phyloP scores from a whole-genome alignment of 345 rosid genomes.

The Alliaria petiolata region DNA sequence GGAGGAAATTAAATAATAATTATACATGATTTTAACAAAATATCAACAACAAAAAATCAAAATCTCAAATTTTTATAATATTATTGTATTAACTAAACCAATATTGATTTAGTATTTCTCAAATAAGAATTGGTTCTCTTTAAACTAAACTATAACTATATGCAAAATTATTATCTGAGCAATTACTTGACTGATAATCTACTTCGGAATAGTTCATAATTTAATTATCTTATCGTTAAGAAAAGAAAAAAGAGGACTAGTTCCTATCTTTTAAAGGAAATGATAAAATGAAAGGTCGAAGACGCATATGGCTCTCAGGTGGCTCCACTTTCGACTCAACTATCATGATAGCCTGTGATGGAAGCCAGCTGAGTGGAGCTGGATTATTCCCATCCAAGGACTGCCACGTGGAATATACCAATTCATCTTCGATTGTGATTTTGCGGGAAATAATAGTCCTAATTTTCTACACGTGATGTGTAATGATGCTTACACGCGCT shows the following conservation, averaged over 20 bases:
- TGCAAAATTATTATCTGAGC: no score
- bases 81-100: no score
- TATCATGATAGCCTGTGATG: slow-evolving; percentile 39
- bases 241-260: not conserved
- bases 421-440: not conserved
- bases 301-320: slow-evolving; percentile 33
- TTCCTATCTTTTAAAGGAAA: slow-evolving; percentile 15
- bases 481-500: not conserved
- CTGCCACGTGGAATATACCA: slow-evolving; percentile 21
- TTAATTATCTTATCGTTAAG: not conserved
- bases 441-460: not conserved
- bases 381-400: slow-evolving; percentile 18
- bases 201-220: not conserved
- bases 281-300: slow-evolving; percentile 26
- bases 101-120: no score
- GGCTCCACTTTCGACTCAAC: slow-evolving; percentile 37
- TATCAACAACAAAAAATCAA: no score
- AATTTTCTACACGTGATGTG: not conserved
- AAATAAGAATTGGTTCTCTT: no score
- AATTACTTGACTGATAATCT: not conserved
- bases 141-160: not conserved
- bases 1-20: no score
- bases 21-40: no score
- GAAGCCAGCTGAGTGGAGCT: slow-evolving; percentile 41
- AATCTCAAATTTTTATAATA: no score